A percentile compares a stretch with the other conserved stretches of the same genome.
Evolutionary conservation across 1,284 basidiomycete genomes (phyloP).

Genomic region (Mycena sp.): DNA sequence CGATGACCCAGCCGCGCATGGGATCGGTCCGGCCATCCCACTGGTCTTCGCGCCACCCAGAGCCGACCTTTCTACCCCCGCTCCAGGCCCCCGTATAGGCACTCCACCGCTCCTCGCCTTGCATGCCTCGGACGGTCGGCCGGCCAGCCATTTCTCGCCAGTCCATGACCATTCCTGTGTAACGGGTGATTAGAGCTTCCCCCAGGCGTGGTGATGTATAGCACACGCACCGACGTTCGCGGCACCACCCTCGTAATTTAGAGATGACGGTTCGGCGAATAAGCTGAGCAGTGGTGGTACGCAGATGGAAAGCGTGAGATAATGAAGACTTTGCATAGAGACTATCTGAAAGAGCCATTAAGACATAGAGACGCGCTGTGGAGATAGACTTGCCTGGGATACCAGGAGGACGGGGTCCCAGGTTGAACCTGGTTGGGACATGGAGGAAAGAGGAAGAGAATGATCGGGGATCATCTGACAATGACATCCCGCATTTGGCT

Average conservation of each 20-base stretch:
- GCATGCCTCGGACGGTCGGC: slow-evolving; percentile 73
- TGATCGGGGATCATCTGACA: slow-evolving; percentile 3
- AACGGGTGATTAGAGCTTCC: not conserved
- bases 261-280: slow-evolving; percentile 78
- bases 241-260: slow-evolving; percentile 88
- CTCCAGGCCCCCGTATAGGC: slow-evolving; percentile 80
- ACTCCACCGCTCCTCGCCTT: slow-evolving; percentile 70
- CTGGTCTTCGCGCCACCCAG: slow-evolving; percentile 57
- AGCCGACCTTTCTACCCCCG: slow-evolving; percentile 74
- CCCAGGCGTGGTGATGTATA: not conserved
- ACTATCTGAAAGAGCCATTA: slow-evolving; percentile 71
- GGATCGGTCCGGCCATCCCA: slow-evolving; percentile 76
- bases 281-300: slow-evolving; percentile 82
- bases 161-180: slow-evolving; percentile 90
- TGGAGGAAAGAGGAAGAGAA: not conserved
- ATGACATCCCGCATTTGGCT: too few relatives aligned
- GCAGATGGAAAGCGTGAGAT: slow-evolving; percentile 85
- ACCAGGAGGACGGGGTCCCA: slow-evolving; percentile 84
- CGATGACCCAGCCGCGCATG: slow-evolving; percentile 88
- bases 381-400: slow-evolving; percentile 60
- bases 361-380: too few relatives aligned
- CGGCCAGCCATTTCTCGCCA: slow-evolving; percentile 94
- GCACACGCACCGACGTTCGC: slow-evolving; percentile 71
- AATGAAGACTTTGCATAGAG: slow-evolving; percentile 92
- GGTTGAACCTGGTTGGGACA: slow-evolving; percentile 42